These are phyloP conservation scores for Chiua virens DNA, from an alignment of 768 basidiomycete genomes.

Conservation along the genomic window DNA sequence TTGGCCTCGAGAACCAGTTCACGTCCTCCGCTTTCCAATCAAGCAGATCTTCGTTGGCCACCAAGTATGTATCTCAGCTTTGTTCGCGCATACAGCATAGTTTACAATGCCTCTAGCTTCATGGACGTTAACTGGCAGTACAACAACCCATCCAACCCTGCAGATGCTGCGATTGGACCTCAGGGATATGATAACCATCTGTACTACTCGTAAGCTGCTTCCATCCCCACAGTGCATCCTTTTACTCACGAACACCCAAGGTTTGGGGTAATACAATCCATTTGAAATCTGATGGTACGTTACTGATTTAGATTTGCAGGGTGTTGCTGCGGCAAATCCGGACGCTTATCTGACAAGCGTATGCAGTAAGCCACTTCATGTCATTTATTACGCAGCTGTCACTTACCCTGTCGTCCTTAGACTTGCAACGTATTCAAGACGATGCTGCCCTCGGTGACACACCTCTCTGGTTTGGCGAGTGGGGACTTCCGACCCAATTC, in stretches of 20 bases:
- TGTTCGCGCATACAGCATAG: not conserved
- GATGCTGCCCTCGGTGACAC: conserved; percentile 46
- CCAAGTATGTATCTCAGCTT: conserved; percentile 33
- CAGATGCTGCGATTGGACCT: conserved; percentile 64
- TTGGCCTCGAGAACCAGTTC: conserved; percentile 23
- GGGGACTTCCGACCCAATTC: conserved; percentile 66
- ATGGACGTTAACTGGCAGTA: conserved; percentile 83
- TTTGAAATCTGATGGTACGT: not conserved
- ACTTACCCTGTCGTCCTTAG: conserved; percentile 34
- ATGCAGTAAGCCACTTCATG: conserved; percentile 55
- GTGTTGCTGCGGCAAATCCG: conserved; percentile 65
- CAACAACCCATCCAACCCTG: conserved; percentile 69
- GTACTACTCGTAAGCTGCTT: conserved; percentile 61
- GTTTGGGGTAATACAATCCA: conserved; percentile 50
- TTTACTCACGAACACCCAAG: conserved; percentile 30
- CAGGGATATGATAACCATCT: conserved; percentile 79
- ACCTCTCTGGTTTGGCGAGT: conserved; percentile 60
- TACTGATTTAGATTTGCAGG: conserved; percentile 38
- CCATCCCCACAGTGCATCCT: not conserved
- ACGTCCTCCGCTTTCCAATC: conserved; percentile 19
- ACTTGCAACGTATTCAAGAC: conserved; percentile 53
- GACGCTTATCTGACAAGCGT: conserved; percentile 64
- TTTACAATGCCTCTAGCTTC: conserved; percentile 47
- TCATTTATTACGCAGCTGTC: not conserved
- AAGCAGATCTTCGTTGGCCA: conserved; percentile 30